Conservation (phyloP, 306 rosid genomes). For the Vicia sativa region DNA sequence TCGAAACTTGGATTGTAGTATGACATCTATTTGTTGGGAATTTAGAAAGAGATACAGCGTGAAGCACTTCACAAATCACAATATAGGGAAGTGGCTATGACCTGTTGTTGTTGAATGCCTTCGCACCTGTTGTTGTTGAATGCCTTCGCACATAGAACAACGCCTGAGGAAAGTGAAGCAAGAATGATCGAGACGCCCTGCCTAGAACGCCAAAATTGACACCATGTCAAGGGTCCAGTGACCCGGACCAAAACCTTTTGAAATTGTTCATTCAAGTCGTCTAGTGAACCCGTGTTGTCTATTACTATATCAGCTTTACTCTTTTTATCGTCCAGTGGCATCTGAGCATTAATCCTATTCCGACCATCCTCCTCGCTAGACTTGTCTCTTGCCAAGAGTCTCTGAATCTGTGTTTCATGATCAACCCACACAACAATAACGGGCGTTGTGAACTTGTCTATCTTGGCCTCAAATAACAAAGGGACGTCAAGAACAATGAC, state of each 20-base stretch:
- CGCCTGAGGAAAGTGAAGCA: constrained; percentile 50
- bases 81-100: constrained; percentile 34
- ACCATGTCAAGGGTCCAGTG: constrained; percentile 73
- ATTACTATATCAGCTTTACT: constrained; percentile 69
- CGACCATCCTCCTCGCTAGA: constrained; percentile 64
- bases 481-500: constrained; percentile 88
- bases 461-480: constrained; percentile 78
- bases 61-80: constrained; percentile 1
- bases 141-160: constrained; percentile 50
- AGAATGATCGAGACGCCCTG: constrained; percentile 60
- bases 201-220: constrained; percentile 69
- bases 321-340: constrained; percentile 70
- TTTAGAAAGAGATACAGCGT: constrained; percentile 9
- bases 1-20: background rate
- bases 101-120: constrained; percentile 30
- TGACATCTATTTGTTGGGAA: background rate
- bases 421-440: constrained; percentile 84
- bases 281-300: constrained; percentile 74
- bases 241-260: constrained; percentile 57
- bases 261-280: constrained; percentile 66
- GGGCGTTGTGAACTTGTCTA: constrained; percentile 86
- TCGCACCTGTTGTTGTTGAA: constrained; percentile 31
- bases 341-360: constrained; percentile 72
- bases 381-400: constrained; percentile 68
- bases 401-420: constrained; percentile 70